Base-by-base conservation (phyloP, 2,329 filamentous ascomycete species). In the Sphaerulina vaccinii region DNA sequence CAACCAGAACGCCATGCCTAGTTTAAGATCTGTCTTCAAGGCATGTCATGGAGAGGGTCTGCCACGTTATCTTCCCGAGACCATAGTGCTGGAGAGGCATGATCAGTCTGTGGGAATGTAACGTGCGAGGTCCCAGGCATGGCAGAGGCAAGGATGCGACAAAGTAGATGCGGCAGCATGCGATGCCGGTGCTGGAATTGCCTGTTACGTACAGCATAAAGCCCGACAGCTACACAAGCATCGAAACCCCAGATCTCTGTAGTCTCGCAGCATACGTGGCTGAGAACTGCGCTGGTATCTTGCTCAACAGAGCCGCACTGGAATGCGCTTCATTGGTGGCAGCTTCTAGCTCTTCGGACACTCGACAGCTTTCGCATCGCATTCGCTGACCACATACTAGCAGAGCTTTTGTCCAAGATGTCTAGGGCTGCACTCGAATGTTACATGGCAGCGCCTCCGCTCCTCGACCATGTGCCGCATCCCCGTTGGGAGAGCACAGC, bases 401-500 rank as follows among this genome's bases (percentile, higher is more conserved):
- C 36, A 22, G 33, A 39, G 35, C 22, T 54, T 37, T 51, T 22
- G 40, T 49, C 32, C 50, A 56, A 46, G 38, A 23, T 7, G 16
- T 36, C 27, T 16, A 33, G 53, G 53, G 53, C 50, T 29, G 39
- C 50, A 21, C 53, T 54, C 45, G 56, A 50, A 33, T 32, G 29
- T 54, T 51, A 39, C 53, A 56, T 56, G 54, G 44, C 47, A 48
- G 35, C 40, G 49, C 27, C 24, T 44, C 22, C 19, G 7, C 41
- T 40, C 53, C 45, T 52, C 44, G 50, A 41, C 29, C 22, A 38
- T 18, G 48, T 29, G 40, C 48, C 41, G 51, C 48, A 51, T 37
- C 51, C 37, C 48, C 52, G 40, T 41, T 38, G 32, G 19, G 13
- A 24, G 37, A 49, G 49, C 35, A 48, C 48, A 55, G 49, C 51